phyloP scores from a whole-genome alignment of 2,329 filamentous ascomycete species.

The Penicillium digitatum region DNA sequence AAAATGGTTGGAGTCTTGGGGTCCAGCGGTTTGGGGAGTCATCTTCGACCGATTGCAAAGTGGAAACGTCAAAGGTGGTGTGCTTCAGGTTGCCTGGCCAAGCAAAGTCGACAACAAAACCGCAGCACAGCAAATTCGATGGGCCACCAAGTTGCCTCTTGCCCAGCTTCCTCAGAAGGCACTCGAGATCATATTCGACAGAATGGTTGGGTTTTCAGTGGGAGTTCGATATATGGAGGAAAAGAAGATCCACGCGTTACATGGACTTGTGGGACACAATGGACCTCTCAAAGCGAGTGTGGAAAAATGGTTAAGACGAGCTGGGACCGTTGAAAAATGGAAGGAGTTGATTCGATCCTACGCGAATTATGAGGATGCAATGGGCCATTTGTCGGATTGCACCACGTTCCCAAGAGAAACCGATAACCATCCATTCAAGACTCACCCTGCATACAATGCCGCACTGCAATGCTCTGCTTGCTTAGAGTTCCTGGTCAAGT shows the following conservation, averaged over 20 bases:
- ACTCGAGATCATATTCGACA: neutral
- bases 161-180: neutral
- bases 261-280: neutral
- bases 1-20: neutral
- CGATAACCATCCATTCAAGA: neutral
- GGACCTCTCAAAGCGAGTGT: neutral
- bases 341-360: neutral
- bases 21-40: constrained; percentile 2
- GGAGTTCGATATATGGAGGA: constrained; percentile 3
- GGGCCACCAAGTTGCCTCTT: constrained; percentile 1
- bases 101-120: neutral
- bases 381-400: neutral
- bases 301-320: neutral
- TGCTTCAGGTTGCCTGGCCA: neutral
- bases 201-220: neutral
- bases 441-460: neutral
- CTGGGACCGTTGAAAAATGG: neutral
- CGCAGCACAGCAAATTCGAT: neutral
- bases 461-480: neutral
- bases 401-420: neutral
- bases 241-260: constrained; percentile 2
- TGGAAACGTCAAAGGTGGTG: constrained; percentile 1
- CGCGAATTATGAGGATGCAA: neutral
- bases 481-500: neutral
- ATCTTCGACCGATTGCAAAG: constrained; percentile 3